These are phyloP conservation scores for Corinectria fuckeliana DNA, from an alignment of 2,329 filamentous ascomycete species.

Conservation along the genomic window DNA sequence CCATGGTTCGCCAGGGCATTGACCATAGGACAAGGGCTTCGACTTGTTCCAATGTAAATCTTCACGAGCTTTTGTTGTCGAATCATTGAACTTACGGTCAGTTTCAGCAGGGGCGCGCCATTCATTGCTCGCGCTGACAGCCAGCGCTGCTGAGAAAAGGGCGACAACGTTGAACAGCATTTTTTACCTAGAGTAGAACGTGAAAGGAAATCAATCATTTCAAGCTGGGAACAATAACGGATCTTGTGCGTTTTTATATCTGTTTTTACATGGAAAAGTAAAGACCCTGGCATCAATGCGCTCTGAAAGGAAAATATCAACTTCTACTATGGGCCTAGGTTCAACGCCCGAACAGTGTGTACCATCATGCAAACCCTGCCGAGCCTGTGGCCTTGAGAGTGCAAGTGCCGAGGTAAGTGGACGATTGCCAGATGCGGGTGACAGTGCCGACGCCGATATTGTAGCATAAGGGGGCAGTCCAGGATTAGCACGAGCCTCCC, in stretches of 20 bases:
- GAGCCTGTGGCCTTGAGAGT: not conserved
- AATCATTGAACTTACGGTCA: slow-evolving; percentile 21
- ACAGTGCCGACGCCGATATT: slow-evolving; percentile 1
- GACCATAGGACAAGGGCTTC: slow-evolving; percentile 15
- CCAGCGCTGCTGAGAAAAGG: slow-evolving; percentile 19
- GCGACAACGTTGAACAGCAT: slow-evolving; percentile 29
- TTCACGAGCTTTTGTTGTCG: not conserved
- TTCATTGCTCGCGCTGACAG: slow-evolving; percentile 25
- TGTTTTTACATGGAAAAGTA: not conserved
- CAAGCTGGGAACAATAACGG: not conserved
- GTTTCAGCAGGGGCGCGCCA: slow-evolving; percentile 20
- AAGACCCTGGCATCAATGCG: not conserved
- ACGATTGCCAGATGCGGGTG: slow-evolving; percentile 8
- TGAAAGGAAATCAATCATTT: not conserved
- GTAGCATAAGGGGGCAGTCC: not conserved
- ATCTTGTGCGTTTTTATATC: not conserved
- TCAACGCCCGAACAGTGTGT: not conserved
- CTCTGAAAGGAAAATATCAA: not conserved
- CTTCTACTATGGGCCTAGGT: not conserved
- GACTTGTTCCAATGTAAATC: slow-evolving; percentile 15
- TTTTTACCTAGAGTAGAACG: not conserved
- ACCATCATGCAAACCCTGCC: not conserved
- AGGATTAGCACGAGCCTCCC: slow-evolving; percentile 8
- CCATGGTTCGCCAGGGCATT: slow-evolving; percentile 14
- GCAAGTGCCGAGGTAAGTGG: slow-evolving; percentile 27